These are phyloP conservation scores for Gloeostereum incarnatum DNA, from an alignment of 768 basidiomycete genomes.

Conservation along the genomic window DNA sequence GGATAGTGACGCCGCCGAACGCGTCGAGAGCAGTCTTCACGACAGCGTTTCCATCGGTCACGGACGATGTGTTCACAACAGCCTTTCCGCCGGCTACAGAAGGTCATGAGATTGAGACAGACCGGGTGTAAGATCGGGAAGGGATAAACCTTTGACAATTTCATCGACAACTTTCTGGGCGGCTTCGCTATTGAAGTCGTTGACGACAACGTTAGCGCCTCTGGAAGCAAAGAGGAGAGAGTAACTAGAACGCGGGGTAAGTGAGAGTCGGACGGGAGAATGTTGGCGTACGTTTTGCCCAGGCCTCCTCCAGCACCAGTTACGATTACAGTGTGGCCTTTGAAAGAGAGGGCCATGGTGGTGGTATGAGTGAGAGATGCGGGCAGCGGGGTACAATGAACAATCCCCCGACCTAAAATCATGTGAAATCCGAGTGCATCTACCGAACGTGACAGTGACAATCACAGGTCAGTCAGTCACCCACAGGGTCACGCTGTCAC, in stretches of 20 bases:
- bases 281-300: conserved; percentile 68
- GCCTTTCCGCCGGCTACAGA: conserved; percentile 85
- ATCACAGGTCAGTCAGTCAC: no score
- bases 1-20: conserved; percentile 77
- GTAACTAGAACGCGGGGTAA: conserved; percentile 43
- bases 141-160: conserved; percentile 63
- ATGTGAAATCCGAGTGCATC: no score
- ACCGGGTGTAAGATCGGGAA: neutral
- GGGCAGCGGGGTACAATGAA: no score
- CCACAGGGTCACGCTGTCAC: no score
- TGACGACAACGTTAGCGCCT: conserved; percentile 92
- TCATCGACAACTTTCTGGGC: conserved; percentile 91
- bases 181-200: conserved; percentile 82
- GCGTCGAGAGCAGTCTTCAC: conserved; percentile 79
- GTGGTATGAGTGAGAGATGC: neutral
- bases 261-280: neutral
- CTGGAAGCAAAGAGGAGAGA: conserved; percentile 86
- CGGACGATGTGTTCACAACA: conserved; percentile 78
- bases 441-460: no score
- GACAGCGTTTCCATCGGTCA: conserved; percentile 78
- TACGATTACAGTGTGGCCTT: conserved; percentile 85
- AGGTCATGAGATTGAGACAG: conserved; percentile 1
- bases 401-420: no score
- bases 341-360: conserved; percentile 61
- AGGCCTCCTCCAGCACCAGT: conserved; percentile 96